Conservation (phyloP, 306 rosid species). For the Gastrolobium villosum region DNA sequence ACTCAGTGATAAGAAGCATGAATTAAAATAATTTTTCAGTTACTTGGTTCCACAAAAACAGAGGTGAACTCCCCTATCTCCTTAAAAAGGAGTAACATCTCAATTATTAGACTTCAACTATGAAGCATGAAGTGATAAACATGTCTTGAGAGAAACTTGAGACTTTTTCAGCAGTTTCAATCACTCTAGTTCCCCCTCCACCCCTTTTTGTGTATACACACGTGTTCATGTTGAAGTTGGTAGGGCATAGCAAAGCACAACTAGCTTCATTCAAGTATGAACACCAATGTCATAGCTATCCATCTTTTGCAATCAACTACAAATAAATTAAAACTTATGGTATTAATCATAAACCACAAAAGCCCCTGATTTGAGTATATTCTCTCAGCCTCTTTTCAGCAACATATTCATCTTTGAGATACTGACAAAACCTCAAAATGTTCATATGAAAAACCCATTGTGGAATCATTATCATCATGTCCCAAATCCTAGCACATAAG, state of each 20-base stretch:
- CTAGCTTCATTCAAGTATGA: constrained; percentile 18
- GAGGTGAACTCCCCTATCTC: constrained; percentile 6
- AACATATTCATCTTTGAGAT: background rate
- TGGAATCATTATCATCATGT: background rate
- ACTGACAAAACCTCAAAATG: background rate
- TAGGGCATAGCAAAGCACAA: background rate
- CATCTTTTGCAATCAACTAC: background rate
- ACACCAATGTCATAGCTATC: background rate
- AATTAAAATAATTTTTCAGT: background rate
- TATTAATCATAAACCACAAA: background rate
- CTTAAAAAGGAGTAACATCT: constrained; percentile 4
- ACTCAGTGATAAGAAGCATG: constrained; percentile 18
- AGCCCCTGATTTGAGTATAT: background rate
- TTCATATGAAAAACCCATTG: background rate
- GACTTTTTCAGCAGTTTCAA: background rate
- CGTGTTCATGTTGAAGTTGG: background rate
- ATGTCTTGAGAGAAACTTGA: background rate
- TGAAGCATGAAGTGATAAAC: background rate
- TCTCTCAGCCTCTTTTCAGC: background rate
- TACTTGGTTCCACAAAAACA: constrained; percentile 30
- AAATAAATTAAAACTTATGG: background rate
- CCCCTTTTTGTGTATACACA: background rate
- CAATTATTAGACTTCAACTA: constrained; percentile 3
- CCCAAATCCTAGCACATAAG: too few species aligned
- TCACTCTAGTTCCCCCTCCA: background rate